phyloP scores from a whole-genome alignment of 768 basidiomycete species.

The Podaxis sp. region DNA sequence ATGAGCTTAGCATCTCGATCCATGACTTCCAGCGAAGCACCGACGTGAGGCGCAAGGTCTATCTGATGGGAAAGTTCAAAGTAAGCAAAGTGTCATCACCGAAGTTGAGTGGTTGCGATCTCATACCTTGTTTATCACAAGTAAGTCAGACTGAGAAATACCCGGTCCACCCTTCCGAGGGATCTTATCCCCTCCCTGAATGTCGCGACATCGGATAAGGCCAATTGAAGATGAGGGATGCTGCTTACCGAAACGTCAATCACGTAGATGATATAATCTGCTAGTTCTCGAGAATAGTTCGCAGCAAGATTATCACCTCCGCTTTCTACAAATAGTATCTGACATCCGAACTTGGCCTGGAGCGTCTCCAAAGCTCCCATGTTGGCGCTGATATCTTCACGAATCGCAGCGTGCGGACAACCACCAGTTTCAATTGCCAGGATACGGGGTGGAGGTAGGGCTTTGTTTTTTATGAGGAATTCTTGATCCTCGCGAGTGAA shows the following conservation, averaged over 20 bases:
- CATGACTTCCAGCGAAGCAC: conserved; percentile 94
- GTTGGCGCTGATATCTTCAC: conserved; percentile 97
- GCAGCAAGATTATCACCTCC: conserved; percentile 97
- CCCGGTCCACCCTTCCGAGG: conserved; percentile 98
- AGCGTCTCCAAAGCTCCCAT: conserved; percentile 94
- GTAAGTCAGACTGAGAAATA: conserved; percentile 91
- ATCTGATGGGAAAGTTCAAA: conserved; percentile 60
- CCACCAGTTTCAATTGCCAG: conserved; percentile 97
- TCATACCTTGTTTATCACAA: conserved; percentile 90
- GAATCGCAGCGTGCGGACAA: conserved; percentile 97
- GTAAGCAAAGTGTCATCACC: background rate
- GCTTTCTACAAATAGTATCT: conserved; percentile 92
- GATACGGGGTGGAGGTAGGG: conserved; percentile 82
- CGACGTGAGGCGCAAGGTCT: conserved; percentile 90
- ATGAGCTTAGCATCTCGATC: conserved; percentile 88
- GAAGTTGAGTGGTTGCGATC: background rate
- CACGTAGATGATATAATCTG: conserved; percentile 96
- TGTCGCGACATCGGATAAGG: background rate
- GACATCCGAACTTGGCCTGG: conserved; percentile 87
- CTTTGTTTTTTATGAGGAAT: conserved; percentile 91
- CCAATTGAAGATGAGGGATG: background rate
- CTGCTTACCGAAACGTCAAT: conserved; percentile 74
- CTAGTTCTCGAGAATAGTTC: conserved; percentile 94
- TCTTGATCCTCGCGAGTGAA: conserved; percentile 98
- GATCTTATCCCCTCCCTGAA: conserved; percentile 94